Evolutionary conservation across 768 basidiomycete species (phyloP).

Genomic region (Psilocybe sp.): DNA sequence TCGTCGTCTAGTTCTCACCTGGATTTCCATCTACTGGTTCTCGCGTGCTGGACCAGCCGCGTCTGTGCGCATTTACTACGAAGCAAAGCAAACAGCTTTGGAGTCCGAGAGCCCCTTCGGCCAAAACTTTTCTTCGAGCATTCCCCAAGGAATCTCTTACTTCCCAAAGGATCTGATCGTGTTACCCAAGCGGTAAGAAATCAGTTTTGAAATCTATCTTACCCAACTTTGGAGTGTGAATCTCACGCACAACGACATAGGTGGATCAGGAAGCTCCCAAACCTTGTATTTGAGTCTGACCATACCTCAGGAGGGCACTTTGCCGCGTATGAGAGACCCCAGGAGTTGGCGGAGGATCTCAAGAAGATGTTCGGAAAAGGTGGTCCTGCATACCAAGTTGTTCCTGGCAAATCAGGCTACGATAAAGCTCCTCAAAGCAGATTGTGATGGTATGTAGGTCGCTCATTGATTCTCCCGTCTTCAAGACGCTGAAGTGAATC

Average conservation of each 20-base stretch:
- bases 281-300: constrained; percentile 42
- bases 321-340: constrained; percentile 49
- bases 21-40: constrained; percentile 58
- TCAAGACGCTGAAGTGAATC: neutral
- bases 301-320: constrained; percentile 59
- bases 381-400: constrained; percentile 45
- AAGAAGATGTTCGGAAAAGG: constrained; percentile 55
- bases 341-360: constrained; percentile 45
- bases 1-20: constrained; percentile 42
- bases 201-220: neutral
- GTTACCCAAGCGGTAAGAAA: constrained; percentile 29
- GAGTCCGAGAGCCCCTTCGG: constrained; percentile 8
- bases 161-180: constrained; percentile 47
- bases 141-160: constrained; percentile 49
- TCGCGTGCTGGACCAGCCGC: constrained; percentile 57
- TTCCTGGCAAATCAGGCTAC: constrained; percentile 42
- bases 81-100: constrained; percentile 21
- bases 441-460: neutral
- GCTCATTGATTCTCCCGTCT: constrained; percentile 25
- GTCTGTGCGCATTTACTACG: constrained; percentile 58
- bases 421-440: neutral
- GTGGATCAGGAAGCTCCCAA: constrained; percentile 34
- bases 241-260: constrained; percentile 22
- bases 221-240: too few species aligned
- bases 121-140: constrained; percentile 13